Evolutionary conservation across 148 eudicot genomes (phyloP), one percentile per base, ranked within the genome.

Genomic region (Camellia granthamiana): DNA sequence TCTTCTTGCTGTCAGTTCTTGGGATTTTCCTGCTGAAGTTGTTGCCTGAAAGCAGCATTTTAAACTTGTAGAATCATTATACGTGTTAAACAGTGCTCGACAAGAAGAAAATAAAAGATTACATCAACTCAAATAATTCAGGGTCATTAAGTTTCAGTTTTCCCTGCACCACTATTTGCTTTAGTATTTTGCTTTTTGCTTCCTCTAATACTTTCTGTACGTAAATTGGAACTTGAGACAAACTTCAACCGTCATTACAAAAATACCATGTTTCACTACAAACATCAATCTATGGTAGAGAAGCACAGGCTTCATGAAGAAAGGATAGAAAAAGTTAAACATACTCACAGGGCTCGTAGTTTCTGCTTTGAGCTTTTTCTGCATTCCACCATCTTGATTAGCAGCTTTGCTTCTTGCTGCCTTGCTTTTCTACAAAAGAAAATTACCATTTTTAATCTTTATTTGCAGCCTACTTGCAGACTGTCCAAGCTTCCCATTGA

Each of bases 1-100:
- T 86, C 87, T 88, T 78, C 97, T 86, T 55, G 84, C 88, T 83
- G 80, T 85, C n/a, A 49, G 64, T 72, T 84, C 85, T 74, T 69
- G 83, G 8, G 88, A 65, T 68, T 79, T 82, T 83, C 75, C 83
- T 8, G 16, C 47, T 47, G 79, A 21, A 58, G 77, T 83, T 51
- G 75, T 43, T 19, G 65, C 84, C 90, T 88, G 79, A 54, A 55
- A 66, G 75, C 54, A 70, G 73, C 54, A 59, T 72, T 59, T 56
- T 9, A 16, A 56, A 75, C 43, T 21, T 2, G 62, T 41, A 13
- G 5, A 69, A 75, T 75, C 49, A 59, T 6, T 41, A 30, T 18
- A 14, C 15, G 14, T 21, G 14, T 59, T 0, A 21, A 77, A 52
- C 6, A 30, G 1, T 41, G 6, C 7, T 19, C 41, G 10, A n/a